Evolutionary conservation across 495 filamentous ascomycete genomes (phyloP).

Genomic region (Daldinia caldariorum): DNA sequence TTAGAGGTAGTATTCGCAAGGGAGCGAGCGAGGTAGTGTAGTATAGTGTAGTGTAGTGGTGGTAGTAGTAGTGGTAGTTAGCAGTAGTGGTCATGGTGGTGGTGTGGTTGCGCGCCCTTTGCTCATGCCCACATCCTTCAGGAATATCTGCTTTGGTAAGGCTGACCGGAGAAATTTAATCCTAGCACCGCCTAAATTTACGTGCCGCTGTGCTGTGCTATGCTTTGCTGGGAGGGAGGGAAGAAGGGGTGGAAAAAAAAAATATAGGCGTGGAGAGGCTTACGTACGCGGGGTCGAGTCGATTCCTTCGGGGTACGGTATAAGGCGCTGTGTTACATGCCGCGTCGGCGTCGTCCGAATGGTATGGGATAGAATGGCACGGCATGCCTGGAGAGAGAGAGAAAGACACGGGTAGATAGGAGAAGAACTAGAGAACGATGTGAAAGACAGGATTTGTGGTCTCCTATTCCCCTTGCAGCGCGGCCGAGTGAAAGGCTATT

Average conservation of each 20-base stretch:
- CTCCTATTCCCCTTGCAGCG: background rate
- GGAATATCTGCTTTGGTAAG: conserved; percentile 9
- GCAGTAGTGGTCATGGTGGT: background rate
- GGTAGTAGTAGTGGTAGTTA: no score
- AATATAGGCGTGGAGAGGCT: background rate
- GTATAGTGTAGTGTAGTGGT: no score
- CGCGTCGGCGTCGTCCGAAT: conserved; percentile 5
- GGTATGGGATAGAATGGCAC: no score
- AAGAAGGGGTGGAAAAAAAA: background rate
- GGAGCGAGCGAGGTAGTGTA: background rate
- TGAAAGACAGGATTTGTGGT: no score
- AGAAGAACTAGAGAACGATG: background rate
- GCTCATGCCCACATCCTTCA: background rate
- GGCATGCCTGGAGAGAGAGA: no score
- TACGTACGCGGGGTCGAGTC: conserved; percentile 7
- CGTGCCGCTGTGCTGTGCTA: background rate
- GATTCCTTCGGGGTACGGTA: conserved; percentile 7
- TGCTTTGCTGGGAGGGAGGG: no score
- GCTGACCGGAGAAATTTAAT: conserved; percentile 10
- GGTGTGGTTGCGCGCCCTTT: background rate
- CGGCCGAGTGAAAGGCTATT: background rate
- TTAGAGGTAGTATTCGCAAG: conserved; percentile 5
- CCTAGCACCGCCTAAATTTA: background rate
- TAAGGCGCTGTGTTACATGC: conserved; percentile 2
- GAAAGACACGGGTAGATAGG: background rate